Evolutionary conservation across 306 rosid species (phyloP), one percentile per base, ranked within the genome.

Genomic region (Trifolium subterraneum): DNA sequence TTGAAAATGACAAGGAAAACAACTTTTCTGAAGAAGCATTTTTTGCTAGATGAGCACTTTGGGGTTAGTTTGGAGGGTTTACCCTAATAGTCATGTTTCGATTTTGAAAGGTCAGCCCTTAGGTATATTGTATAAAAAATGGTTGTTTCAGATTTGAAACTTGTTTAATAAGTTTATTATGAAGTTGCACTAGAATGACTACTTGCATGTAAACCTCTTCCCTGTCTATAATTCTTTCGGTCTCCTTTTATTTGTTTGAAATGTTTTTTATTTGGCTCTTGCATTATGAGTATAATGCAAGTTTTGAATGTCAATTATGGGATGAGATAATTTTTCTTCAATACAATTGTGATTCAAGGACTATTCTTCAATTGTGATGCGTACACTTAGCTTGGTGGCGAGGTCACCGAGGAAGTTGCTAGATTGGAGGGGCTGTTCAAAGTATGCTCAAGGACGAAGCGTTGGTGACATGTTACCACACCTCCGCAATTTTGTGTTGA

Each of bases 1-100:
- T 69, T 42, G 55, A 69, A 80, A 51, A 56, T 63, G 70, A 66
- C 77, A 63, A 52, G 47, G 47, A 51, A 67, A 60, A 39, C 72
- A 61, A 38, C 9, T 38, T 14, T 19, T 80, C 8, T 42, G 20
- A 19, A 55, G 78, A 31, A 39, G 76, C 60, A 25, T 68, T 68
- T 68, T 74, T 47, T 35, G 29, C 10, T 52, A 38, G 76, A 73
- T 38, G 71, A 35, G 15, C 48, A 65, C 61, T 72, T 59, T 44
- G 23, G 27, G 51, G 51, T 25, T 65, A 25, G 56, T 20, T 13
- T 71, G 38, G 16, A 62, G 27, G 68, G 27, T 16, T 62, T 22
- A 33, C 68, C 25, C 25, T 62, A 5, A 16, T 62, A 62, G 6
- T 14, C 67, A 61, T 61, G 23, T 20, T 61, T 35, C 4, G 19